Conservation (phyloP, 1,284 basidiomycete genomes). For the Pseudomicrostroma phylloplanum region DNA sequence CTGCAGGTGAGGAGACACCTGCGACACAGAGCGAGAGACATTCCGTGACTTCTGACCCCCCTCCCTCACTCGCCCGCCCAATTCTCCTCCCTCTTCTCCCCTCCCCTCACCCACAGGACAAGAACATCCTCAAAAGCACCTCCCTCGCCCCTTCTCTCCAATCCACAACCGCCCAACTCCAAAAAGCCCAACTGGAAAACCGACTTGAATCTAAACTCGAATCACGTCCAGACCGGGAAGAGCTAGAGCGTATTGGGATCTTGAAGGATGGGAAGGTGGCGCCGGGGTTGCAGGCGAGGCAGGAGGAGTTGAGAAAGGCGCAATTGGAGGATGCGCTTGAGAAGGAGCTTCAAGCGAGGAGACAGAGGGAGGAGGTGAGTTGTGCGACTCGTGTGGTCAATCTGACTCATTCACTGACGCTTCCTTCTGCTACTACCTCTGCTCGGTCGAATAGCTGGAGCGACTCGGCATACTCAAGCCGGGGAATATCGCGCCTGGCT, state of each 20-base stretch:
- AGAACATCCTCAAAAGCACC: slow-evolving; percentile 24
- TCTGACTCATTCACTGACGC: too few relatives aligned
- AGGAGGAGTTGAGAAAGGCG: slow-evolving; percentile 31
- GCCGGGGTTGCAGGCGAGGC: slow-evolving; percentile 30
- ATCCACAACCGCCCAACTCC: slow-evolving; percentile 29
- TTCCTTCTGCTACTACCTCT: too few relatives aligned
- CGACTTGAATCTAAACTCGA: slow-evolving; percentile 32
- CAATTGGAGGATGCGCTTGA: slow-evolving; percentile 36
- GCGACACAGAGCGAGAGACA: neutral
- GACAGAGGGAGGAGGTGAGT: slow-evolving; percentile 25
- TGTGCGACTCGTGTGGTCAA: too few relatives aligned
- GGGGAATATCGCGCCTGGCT: slow-evolving; percentile 26
- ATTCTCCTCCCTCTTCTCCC: slow-evolving; percentile 6
- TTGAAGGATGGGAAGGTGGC: slow-evolving; percentile 26
- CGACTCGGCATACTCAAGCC: neutral
- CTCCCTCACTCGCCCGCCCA: neutral
- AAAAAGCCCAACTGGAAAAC: slow-evolving; percentile 30
- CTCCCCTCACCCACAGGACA: slow-evolving; percentile 6
- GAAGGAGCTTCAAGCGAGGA: slow-evolving; percentile 27
- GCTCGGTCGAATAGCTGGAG: neutral
- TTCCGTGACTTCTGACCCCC: neutral
- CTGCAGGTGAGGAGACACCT: neutral
- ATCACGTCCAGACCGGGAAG: slow-evolving; percentile 30
- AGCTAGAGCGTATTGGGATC: slow-evolving; percentile 30
- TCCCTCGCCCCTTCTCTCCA: slow-evolving; percentile 35